phyloP scores from a whole-genome alignment of 148 eudicot species.

The Salicornia ramosissima region DNA sequence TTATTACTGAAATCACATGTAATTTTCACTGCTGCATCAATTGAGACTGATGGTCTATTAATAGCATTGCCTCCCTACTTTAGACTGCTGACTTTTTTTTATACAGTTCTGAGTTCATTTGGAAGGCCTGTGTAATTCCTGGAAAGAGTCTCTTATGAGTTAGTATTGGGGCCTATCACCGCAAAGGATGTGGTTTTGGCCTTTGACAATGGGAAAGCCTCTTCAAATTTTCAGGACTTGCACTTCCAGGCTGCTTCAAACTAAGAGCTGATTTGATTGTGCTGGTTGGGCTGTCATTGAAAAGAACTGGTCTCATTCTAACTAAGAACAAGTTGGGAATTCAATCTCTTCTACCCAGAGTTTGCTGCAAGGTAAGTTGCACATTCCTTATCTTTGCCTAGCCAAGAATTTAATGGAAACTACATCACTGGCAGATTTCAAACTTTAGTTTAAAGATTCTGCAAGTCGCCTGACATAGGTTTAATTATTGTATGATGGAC shows the following conservation, averaged over 20 bases:
- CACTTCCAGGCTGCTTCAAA: neutral
- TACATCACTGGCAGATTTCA: neutral
- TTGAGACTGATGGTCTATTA: too few relatives aligned
- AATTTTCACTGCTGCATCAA: too few relatives aligned
- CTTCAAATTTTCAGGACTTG: neutral
- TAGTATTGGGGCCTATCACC: neutral
- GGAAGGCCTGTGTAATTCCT: neutral
- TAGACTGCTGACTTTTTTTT: neutral
- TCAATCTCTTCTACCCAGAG: neutral
- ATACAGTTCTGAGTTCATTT: neutral
- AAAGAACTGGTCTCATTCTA: neutral
- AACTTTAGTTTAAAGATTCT: neutral
- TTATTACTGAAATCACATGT: too few relatives aligned
- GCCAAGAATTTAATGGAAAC: neutral
- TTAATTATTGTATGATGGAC: neutral
- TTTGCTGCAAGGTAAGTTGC: neutral
- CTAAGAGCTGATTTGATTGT: too few relatives aligned
- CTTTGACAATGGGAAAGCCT: neutral
- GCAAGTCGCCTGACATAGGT: too few relatives aligned
- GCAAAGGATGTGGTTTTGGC: neutral
- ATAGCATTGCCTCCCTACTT: too few relatives aligned
- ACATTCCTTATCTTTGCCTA: neutral
- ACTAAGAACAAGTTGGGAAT: neutral
- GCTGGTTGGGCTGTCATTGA: neutral
- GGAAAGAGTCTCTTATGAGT: neutral